Evolutionary conservation across 176 grass and related monocot genomes (phyloP), one percentile per base, ranked within the genome.

Genomic region (Oryza coarctata): DNA sequence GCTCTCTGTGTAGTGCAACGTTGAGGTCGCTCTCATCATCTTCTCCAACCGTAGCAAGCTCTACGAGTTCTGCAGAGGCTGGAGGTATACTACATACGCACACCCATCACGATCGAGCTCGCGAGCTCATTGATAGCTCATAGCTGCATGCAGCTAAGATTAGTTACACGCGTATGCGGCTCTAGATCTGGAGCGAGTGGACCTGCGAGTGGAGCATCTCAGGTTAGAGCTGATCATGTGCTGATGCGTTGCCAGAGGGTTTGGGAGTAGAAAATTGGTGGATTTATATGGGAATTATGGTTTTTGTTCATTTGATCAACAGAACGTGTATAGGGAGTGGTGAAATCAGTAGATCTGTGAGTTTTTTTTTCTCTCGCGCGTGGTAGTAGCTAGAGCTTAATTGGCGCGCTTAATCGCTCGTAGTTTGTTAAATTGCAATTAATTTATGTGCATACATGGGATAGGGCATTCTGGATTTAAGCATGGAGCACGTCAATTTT

Each of bases 11-110:
- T 88, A 94, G 75, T 97, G 94, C 82, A 92, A 97, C 38, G 94
- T 92, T 12, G 95, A 98, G 75, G 90, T 98, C 61, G 95, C 95
- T 27, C 92, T 98, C 66, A 93, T 98, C 87, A 29, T 98, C 88
- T 98, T 98, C 90, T 98, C 95, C 44, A 94, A 86, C 87, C 88
- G 90, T 30, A 92, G 95, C 22, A 98, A 98, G 83, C 87, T 98
- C 79, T 94, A 91, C 39, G 95, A 98, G 90, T 98, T 98, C 90
- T 92, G 87, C 86, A 98, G 92, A 81, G 76, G 83, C 8, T 73
- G 83, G 40, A 92, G 90, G 92, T 94, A 89, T 82, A 73, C 0
- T 11, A 18, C 12, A 89, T 82, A 68, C 0, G 13, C 0, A 5
- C 11, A 18, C 12, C 13, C 43, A 45, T 12, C 6, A 7, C 36